phyloP scores from a whole-genome alignment of 2,329 filamentous ascomycete genomes.

The Fusarium longipes region DNA sequence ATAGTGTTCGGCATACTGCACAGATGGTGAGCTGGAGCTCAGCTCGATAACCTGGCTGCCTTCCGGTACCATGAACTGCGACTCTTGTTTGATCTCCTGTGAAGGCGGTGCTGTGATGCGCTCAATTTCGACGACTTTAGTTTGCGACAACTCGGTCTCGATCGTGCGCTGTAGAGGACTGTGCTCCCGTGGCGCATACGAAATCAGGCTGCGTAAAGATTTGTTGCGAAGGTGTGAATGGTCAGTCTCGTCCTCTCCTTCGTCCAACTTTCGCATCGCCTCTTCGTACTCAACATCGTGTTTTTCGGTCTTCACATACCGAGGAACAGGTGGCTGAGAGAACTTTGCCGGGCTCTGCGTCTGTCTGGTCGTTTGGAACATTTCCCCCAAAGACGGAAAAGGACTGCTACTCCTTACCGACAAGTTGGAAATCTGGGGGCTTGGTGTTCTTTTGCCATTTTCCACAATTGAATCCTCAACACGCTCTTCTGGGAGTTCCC shows the following conservation, averaged over 20 bases:
- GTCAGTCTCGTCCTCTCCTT: conserved; percentile 47
- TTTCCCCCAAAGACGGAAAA: conserved; percentile 52
- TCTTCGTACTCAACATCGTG: conserved; percentile 57
- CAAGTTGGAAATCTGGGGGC: conserved; percentile 26
- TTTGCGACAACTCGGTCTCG: conserved; percentile 15
- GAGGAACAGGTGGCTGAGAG: conserved; percentile 42
- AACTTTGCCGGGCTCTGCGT: conserved; percentile 51
- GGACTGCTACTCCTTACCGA: conserved; percentile 50
- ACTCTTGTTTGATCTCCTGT: conserved; percentile 28
- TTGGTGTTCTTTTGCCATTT: conserved; percentile 27
- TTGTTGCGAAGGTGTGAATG: conserved; percentile 41
- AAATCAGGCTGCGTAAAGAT: conserved; percentile 47
- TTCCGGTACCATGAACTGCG: conserved; percentile 45
- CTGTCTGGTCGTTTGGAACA: conserved; percentile 56
- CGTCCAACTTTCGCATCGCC: conserved; percentile 57
- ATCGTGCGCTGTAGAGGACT: conserved; percentile 5
- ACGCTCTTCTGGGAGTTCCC: conserved; percentile 44
- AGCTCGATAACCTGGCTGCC: conserved; percentile 50
- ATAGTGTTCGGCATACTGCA: conserved; percentile 36
- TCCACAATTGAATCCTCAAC: conserved; percentile 38
- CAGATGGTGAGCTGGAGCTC: conserved; percentile 45
- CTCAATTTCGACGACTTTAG: not conserved
- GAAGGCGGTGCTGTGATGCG: conserved; percentile 20
- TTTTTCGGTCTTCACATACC: conserved; percentile 42
- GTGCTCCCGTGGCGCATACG: conserved; percentile 47